Percentiles rank a stretch among this genome's conserved stretches.
phyloP scores from a whole-genome alignment of 2,329 filamentous ascomycete genomes.

The Apiospora kogelbergensis region DNA sequence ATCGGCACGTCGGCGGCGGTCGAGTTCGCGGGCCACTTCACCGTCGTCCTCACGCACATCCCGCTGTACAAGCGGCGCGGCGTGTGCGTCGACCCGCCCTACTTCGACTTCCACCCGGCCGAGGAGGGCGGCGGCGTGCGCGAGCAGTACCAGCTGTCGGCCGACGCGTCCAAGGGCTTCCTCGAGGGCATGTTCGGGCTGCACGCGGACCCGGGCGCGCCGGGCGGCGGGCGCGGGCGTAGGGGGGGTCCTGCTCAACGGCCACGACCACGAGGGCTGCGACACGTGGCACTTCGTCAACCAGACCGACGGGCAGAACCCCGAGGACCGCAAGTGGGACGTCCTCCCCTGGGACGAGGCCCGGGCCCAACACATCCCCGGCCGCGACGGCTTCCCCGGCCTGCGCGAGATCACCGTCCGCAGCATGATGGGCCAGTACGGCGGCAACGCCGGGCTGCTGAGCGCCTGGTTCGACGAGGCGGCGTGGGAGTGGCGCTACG shows the following conservation, averaged over 20 bases:
- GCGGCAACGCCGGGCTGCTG: constrained; percentile 86
- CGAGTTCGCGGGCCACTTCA: constrained; percentile 65
- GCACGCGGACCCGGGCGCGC: constrained; percentile 58
- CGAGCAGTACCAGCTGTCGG: constrained; percentile 89
- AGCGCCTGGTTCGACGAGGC: constrained; percentile 84
- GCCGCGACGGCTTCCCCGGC: constrained; percentile 52
- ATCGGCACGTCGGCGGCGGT: constrained; percentile 64
- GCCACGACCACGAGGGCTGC: constrained; percentile 94
- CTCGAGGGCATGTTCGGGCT: constrained; percentile 83
- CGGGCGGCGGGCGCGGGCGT: constrained; percentile 65
- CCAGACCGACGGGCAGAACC: constrained; percentile 47
- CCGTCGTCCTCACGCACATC: constrained; percentile 87
- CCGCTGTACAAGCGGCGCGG: constrained; percentile 83
- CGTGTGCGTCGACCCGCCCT: constrained; percentile 80
- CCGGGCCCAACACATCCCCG: constrained; percentile 38
- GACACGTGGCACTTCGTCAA: constrained; percentile 84
- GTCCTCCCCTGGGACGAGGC: constrained; percentile 48
- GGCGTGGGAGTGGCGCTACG: constrained; percentile 75
- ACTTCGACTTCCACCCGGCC: constrained; percentile 73
- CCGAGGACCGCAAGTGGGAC: constrained; percentile 49
- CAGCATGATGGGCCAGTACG: constrained; percentile 97
- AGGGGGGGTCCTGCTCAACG: constrained; percentile 85
- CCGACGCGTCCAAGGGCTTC: constrained; percentile 70
- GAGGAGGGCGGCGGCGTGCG: constrained; percentile 70
- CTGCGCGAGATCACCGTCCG: constrained; percentile 89